Conservation (phyloP, 306 rosid genomes). For the Corylus heterophylla region DNA sequence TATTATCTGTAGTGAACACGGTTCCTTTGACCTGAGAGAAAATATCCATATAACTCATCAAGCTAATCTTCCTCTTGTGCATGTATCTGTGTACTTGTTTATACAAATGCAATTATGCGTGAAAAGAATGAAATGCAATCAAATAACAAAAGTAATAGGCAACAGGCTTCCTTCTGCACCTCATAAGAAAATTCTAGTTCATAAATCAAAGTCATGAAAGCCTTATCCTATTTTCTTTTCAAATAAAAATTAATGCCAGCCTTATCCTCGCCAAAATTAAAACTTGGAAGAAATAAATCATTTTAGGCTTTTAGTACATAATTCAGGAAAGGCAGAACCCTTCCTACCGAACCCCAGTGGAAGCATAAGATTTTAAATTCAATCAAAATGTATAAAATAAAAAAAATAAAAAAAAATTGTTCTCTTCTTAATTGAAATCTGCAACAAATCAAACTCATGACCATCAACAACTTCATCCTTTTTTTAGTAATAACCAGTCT, state of each 20-base stretch:
- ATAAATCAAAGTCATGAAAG: background rate
- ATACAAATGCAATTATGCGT: background rate
- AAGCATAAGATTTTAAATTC: background rate
- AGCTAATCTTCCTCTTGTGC: background rate
- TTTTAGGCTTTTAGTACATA: background rate
- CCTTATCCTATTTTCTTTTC: background rate
- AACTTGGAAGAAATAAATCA: background rate
- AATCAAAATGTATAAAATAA: too few relatives aligned
- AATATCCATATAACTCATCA: slow-evolving; percentile 12
- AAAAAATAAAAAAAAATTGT: background rate
- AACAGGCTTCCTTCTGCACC: too few relatives aligned
- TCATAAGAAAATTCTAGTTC: background rate
- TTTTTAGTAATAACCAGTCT: too few relatives aligned
- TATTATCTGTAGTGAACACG: slow-evolving; percentile 59
- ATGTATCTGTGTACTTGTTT: background rate
- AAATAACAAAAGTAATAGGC: background rate
- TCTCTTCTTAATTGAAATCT: background rate
- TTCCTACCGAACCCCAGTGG: background rate
- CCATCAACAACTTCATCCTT: background rate
- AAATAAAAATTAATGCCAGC: background rate
- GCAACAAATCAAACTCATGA: background rate
- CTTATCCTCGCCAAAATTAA: background rate
- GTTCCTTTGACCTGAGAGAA: slow-evolving; percentile 76
- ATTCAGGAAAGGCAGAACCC: background rate
- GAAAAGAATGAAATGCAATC: background rate